Base-by-base conservation (phyloP, 1,139 yeast species). In the Lodderomyces parapsilosis region DNA sequence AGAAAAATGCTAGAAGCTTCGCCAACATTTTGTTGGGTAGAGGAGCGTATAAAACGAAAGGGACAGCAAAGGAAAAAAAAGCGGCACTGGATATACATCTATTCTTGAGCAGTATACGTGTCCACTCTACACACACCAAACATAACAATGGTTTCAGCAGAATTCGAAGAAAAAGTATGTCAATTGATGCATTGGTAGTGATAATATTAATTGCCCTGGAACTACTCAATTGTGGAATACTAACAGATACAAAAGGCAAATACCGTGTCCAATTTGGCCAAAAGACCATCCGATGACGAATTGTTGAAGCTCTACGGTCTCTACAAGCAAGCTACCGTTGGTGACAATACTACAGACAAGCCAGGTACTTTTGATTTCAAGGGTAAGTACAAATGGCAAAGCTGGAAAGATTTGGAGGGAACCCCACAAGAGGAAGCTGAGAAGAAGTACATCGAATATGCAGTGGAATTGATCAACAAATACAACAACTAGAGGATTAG, bases 331-430 rank as follows among this genome's bases (percentile, higher is more conserved):
- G 96, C 98, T 53, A 91, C 98, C 39, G 85, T 84, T 47, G 99
- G 99, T 54, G 99, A 93, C 78, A 87, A 87, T 76, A 78, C 75
- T 65, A 86, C 95, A 49, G 71, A 81, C 47, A 86, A 86, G 68
- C 87, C 96, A 44, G 95, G 96, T 51, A 71, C 87, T 51, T 88
- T 91, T 66, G 96, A 91, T 71, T 78, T 93, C 71, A 87, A 86
- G 75, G 97, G 93, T 56, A 91, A 93, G 71, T 87, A 87, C 80
- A 93, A 93, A 79, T 93, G 98, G 98, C 91, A 89, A 65, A 79
- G 97, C 14, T 93, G 99, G 99, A 85, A 83, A 59, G 83, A 83
- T 56, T 74, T 84, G 58, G 85, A 88, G 73, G 99, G 98, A 45
- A 79, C 78, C 47, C 68, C 89, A 42, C 87, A 86, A 68, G 96